Evolutionary conservation across 2,329 filamentous ascomycete genomes (phyloP), one percentile per base, ranked within the genome.

Genomic region (Nemania diffusa): DNA sequence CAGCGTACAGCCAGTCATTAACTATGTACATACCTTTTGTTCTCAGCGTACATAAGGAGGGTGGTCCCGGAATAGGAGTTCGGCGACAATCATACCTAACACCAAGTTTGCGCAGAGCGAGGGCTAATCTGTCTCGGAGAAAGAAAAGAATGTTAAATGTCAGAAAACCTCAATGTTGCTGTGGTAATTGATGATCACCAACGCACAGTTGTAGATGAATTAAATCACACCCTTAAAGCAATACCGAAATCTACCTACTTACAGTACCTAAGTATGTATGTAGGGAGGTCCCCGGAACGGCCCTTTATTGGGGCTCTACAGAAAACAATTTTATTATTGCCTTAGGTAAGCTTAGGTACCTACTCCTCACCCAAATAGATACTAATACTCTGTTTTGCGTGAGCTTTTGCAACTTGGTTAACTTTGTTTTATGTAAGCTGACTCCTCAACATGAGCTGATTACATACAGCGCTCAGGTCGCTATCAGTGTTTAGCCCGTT

Each of bases 81-180:
- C n/a, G 6, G 40, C 6, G 17, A 20, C 17, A 20, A 44, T n/a
- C 6, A 44, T 44, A 17, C n/a, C 40, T 27, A 50, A 5, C 46
- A 27, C 24, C 15, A 59, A 34, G 7, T 7, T 37, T 20, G 15
- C 53, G 53, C 53, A 57, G 37, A 57, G 53, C 37, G 34, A 60
- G 20, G 8, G 17, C 17, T 22, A 26, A 20, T 22, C 3, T 42
- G 29, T 13, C 22, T 22, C 40, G 37, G 15, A 52, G 48, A 37
- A 37, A 50, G n/a, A 57, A 15, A 44, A 1, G 6, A 57, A 42
- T 13, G n/a, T n/a, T n/a, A 32, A 34, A 32, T 44, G 22, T 50
- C 20, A 9, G 24, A 20, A 29, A 24, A 13, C 29, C 34, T 24
- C 26, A 11, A 58, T 48, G 40, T 20, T 44, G 40, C 17, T 20